Percentiles rank a stretch among this genome's conserved stretches.
These are phyloP conservation scores for Neonothopanus nambi DNA, from an alignment of 1,284 basidiomycete genomes.

Conservation along the genomic window DNA sequence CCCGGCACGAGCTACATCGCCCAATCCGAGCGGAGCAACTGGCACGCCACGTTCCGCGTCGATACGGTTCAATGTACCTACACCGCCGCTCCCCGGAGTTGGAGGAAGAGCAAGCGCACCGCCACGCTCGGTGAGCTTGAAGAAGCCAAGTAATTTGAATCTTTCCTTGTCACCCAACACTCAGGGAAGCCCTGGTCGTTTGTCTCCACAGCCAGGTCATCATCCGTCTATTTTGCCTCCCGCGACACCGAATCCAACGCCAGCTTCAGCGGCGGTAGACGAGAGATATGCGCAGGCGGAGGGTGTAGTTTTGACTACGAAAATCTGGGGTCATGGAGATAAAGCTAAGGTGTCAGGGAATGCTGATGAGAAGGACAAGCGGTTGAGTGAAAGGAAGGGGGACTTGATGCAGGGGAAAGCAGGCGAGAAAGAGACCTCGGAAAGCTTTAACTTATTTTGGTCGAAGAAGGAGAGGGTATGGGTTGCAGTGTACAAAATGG, in stretches of 20 bases:
- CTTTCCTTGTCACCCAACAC: slow-evolving; percentile 19
- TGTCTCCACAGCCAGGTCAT: slow-evolving; percentile 20
- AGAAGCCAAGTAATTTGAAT: slow-evolving; percentile 26
- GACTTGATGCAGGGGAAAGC: background rate
- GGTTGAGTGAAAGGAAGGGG: background rate
- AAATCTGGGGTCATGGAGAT: slow-evolving; percentile 66
- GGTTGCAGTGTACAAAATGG: slow-evolving; percentile 75
- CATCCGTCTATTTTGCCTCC: slow-evolving; percentile 73
- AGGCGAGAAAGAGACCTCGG: slow-evolving; percentile 37
- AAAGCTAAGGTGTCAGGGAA: no score
- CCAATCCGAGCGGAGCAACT: no score
- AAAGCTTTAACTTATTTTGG: slow-evolving; percentile 68
- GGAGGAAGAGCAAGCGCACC: slow-evolving; percentile 27
- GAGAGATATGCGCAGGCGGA: slow-evolving; percentile 74
- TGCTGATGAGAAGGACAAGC: slow-evolving; percentile 24
- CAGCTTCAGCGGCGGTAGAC: slow-evolving; percentile 66
- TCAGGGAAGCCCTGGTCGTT: no score
- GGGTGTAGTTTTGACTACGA: slow-evolving; percentile 69
- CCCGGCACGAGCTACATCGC: no score
- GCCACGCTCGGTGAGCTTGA: slow-evolving; percentile 45
- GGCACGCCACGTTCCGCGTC: background rate
- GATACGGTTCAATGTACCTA: slow-evolving; percentile 23
- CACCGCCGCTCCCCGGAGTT: slow-evolving; percentile 39
- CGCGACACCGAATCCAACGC: slow-evolving; percentile 74
- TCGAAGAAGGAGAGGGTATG: slow-evolving; percentile 58